A percentile compares a stretch with the other conserved stretches of the same genome.
Evolutionary conservation across 495 filamentous ascomycete genomes (phyloP).

Genomic region (Daldinia loculata): DNA sequence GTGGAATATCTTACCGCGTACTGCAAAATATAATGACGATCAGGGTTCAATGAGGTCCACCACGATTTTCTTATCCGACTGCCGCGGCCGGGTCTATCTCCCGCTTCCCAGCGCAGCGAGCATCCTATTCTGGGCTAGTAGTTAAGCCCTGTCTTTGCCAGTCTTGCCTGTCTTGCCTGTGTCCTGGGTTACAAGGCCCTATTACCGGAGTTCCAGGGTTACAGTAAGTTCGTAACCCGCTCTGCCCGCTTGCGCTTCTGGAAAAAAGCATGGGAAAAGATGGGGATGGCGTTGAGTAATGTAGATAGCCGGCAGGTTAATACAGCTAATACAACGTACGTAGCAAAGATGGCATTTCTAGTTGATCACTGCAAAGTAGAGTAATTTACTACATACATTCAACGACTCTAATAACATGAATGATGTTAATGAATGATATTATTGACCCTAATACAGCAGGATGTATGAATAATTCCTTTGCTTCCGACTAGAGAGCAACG

Average conservation of each 20-base stretch:
- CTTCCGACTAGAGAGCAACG: constrained; percentile 22
- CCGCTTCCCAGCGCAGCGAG: constrained; percentile 26
- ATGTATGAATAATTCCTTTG: constrained; percentile 28
- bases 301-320: constrained; percentile 26
- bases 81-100: constrained; percentile 43
- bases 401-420: not conserved
- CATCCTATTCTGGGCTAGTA: not conserved
- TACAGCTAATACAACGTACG: constrained; percentile 3
- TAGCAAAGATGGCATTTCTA: constrained; percentile 14
- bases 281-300: not conserved
- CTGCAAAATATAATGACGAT: constrained; percentile 33
- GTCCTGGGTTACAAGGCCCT: constrained; percentile 28
- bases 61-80: constrained; percentile 35
- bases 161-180: constrained; percentile 3
- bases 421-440: not conserved
- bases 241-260: constrained; percentile 29
- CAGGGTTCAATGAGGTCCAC: constrained; percentile 38
- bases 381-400: constrained; percentile 35
- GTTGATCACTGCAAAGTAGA: constrained; percentile 36
- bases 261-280: constrained; percentile 8
- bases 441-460: constrained; percentile 25
- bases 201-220: constrained; percentile 21
- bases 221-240: constrained; percentile 31
- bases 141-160: not conserved
- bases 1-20: constrained; percentile 15